Conservation (phyloP, 2,329 filamentous ascomycete species). For the Venturia asperata region DNA sequence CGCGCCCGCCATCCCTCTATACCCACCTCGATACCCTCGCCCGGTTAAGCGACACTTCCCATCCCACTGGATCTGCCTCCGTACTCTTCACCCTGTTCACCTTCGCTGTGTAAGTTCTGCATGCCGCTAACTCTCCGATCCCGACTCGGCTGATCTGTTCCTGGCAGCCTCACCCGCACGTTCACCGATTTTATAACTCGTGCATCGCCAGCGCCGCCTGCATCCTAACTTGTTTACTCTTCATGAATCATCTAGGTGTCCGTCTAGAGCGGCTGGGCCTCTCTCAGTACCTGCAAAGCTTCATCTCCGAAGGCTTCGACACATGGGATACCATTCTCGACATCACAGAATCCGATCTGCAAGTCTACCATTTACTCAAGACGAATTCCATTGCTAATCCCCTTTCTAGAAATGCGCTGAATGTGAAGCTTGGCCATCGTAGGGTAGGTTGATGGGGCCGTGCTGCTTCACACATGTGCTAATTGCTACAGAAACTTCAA, state of each 20-base stretch:
- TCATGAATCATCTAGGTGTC: conserved; percentile 58
- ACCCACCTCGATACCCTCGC: conserved; percentile 15
- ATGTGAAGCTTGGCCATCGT: conserved; percentile 73
- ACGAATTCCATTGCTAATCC: neutral
- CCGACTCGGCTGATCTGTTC: conserved; percentile 1
- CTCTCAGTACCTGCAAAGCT: conserved; percentile 65
- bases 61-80: neutral
- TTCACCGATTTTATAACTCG: neutral
- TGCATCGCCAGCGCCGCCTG: conserved; percentile 2
- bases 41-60: conserved; percentile 13
- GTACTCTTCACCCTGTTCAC: conserved; percentile 6
- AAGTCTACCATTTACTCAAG: conserved; percentile 22
- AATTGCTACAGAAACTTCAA: conserved; percentile 61
- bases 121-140: neutral
- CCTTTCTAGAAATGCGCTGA: conserved; percentile 55
- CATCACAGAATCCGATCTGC: conserved; percentile 80
- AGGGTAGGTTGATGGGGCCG: conserved; percentile 49
- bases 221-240: conserved; percentile 21
- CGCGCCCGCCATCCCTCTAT: conserved; percentile 25
- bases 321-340: conserved; percentile 77
- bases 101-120: neutral
- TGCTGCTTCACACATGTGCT: neutral
- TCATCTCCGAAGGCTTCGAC: conserved; percentile 75
- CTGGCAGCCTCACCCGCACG: neutral
- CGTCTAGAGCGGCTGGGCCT: conserved; percentile 71